Base-by-base conservation (phyloP, 2,329 filamentous ascomycete species). In the Xylaria sp. region DNA sequence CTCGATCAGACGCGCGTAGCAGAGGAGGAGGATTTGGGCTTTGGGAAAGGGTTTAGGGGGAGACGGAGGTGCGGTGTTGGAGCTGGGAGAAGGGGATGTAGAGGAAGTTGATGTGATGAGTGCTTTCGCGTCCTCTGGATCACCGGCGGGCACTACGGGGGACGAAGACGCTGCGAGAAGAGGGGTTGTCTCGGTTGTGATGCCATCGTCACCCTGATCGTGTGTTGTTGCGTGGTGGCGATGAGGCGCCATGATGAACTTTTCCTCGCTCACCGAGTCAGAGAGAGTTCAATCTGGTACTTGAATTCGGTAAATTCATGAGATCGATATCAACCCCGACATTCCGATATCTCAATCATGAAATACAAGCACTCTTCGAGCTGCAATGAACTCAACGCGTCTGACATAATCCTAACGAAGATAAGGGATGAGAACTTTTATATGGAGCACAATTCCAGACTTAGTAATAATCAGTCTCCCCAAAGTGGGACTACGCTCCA, bases 1-100 rank as follows among this genome's bases (percentile, higher is more conserved):
- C 75, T 95, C 93, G 52, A 93, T 83, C 30, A 92, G 76, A 6
- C 92, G 88, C 1, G 90, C 89, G 76, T 89, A 92, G 82, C 92
- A 95, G 13, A 96, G 87, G 12, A 92, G 79, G 36, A 91, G 78
- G 60, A 96, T 89, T 77, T 95, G 93, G n/a, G 77, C 61, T 69
- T 81, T 83, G n/a, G 89, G 86, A 15, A 92, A 77, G 72, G 28
- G 10, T 32, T 15, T 0, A n/a, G 25, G 28, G 20, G 34, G 12
- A 39, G 34, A 76, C 0, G 86, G 84, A 72, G 34, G 6, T 20
- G 25, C 0, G n/a, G 25, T n/a, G 20, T 18, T 18, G 10, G 57
- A n/a, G 1, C n/a, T 8, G 57, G 58, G 7, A 28, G 45, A 15
- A 23, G 43, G 0, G 32, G 45, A 15, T 8, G 76, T 10, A 46